Conservation (phyloP, 768 basidiomycete species). For the Sarcodon aspratus region DNA sequence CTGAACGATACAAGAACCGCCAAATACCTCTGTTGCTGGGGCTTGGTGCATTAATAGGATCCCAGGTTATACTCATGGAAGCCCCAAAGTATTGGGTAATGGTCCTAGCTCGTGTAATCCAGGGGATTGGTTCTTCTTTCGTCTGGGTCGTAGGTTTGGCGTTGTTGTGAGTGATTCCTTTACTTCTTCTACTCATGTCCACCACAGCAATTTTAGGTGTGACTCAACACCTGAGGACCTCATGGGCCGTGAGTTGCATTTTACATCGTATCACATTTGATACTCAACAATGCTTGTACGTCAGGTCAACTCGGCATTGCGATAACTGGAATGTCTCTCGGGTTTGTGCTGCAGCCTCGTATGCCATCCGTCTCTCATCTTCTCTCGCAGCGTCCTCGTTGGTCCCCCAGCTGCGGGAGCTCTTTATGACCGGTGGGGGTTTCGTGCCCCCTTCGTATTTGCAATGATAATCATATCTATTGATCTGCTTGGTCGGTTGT, state of each 20-base stretch:
- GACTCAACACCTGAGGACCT: slow-evolving; percentile 23
- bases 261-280: background rate
- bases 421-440: slow-evolving; percentile 23
- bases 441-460: slow-evolving; percentile 26
- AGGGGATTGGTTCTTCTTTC: slow-evolving; percentile 27
- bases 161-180: slow-evolving; percentile 17
- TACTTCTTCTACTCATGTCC: background rate
- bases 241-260: slow-evolving; percentile 20
- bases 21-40: slow-evolving; percentile 19
- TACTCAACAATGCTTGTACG: background rate
- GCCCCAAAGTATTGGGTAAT: slow-evolving; percentile 26
- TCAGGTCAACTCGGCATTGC: slow-evolving; percentile 28
- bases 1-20: slow-evolving; percentile 22
- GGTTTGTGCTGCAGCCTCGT: slow-evolving; percentile 11
- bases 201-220: slow-evolving; percentile 13
- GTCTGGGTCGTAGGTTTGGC: slow-evolving; percentile 29
- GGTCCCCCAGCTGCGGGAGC: slow-evolving; percentile 29
- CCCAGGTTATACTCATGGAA: slow-evolving; percentile 29
- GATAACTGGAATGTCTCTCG: slow-evolving; percentile 26
- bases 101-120: slow-evolving; percentile 24
- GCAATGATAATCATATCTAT: slow-evolving; percentile 19
- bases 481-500: slow-evolving; percentile 23
- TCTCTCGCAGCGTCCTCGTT: slow-evolving; percentile 16
- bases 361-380: background rate
- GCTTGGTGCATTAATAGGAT: slow-evolving; percentile 20